Evolutionary conservation across 2,329 filamentous ascomycete genomes (phyloP).

Genomic region (Fusarium pseudograminearum): DNA sequence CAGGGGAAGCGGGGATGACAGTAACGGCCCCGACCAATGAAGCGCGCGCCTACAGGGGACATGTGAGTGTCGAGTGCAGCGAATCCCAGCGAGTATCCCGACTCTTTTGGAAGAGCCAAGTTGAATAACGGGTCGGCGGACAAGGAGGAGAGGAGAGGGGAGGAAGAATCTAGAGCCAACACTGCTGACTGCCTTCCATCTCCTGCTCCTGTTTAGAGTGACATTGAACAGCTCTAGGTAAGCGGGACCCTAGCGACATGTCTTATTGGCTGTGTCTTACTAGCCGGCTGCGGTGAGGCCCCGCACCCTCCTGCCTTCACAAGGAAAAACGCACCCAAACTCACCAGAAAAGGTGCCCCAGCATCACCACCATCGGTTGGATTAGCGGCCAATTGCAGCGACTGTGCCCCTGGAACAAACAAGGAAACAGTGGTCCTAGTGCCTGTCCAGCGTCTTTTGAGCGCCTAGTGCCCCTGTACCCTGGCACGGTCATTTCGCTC

Average conservation of each 20-base stretch:
- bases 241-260: conserved; percentile 7
- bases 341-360: conserved; percentile 23
- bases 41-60: conserved; percentile 32
- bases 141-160: conserved; percentile 3
- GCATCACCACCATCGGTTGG: conserved; percentile 24
- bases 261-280: conserved; percentile 19
- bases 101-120: conserved; percentile 26
- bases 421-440: conserved; percentile 37
- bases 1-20: conserved; percentile 32
- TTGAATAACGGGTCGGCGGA: conserved; percentile 15
- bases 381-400: conserved; percentile 43
- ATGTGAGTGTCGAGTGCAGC: conserved; percentile 15
- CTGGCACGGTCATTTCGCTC: conserved; percentile 43
- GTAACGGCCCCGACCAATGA: conserved; percentile 39
- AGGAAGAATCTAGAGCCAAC: conserved; percentile 27
- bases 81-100: conserved; percentile 34
- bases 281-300: conserved; percentile 35
- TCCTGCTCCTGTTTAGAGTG: conserved; percentile 30
- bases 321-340: conserved; percentile 21
- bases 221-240: conserved; percentile 23
- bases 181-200: conserved; percentile 23
- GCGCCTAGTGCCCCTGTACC: conserved; percentile 36
- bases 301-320: conserved; percentile 24
- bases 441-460: conserved; percentile 30
- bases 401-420: conserved; percentile 39